Base-by-base conservation (phyloP, 371 early-diverging fungal species). In the Zopfochytrium polystomum region DNA sequence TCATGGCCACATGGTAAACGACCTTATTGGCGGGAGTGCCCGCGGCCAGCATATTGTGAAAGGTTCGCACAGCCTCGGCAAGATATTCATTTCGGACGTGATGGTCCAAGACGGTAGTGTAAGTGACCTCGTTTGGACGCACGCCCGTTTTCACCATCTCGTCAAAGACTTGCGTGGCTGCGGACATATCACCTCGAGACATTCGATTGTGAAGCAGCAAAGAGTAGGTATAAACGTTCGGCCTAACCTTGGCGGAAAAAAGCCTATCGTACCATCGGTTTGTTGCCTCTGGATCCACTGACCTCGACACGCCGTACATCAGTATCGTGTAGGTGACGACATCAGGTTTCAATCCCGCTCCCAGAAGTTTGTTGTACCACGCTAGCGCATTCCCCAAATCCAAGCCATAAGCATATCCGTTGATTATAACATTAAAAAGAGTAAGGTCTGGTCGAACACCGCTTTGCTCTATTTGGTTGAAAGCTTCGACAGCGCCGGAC, bases 311-410 rank as follows among this genome's bases (percentile, higher is more conserved):
- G 5, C 52, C 66, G 29, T 38, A 62, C 67, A 67, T 67, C 26
- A 67, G 34, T 23, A 67, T 62, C 11, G 67, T 62, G 50, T 67
- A 67, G 4, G 67, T 67, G 18, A 57, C 32, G 23, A 55, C 58
- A 34, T 52, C 35, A 3, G 67, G 67, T 3, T 33, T 11, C 22
- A 62, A 47, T 20, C 53, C 58, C 2, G 62, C 49, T 48, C 60
- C 54, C 3, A 67, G 57, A 3, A 67, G 52, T 7, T 54, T 45
- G 42, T 67, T 54, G 38, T 67, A 67, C 67, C 67, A 67, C 20
- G 58, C 62, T 48, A 67, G 30, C 11, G 56, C 48, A 30, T 48
- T 53, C 7, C 44, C 44, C 0, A 67, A 30, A 35, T 67, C 62
- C 27, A 35, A 32, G n/a, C 6, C 31, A 23, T 62, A 38, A 6